These are phyloP conservation scores for Spathaspora gorwiae DNA, from an alignment of 805 yeast genomes.

Conservation along the genomic window DNA sequence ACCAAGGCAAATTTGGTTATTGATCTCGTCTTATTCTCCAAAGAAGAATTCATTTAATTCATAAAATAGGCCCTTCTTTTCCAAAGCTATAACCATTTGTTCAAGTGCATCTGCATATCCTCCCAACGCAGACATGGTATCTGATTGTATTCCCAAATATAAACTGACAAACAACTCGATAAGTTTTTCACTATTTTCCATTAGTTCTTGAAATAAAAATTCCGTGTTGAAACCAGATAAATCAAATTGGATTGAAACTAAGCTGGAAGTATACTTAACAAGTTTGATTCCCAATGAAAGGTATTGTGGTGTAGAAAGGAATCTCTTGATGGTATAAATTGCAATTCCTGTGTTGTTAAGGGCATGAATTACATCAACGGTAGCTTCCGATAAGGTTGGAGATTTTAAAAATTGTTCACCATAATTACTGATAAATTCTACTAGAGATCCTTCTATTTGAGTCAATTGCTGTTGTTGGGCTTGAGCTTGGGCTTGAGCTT, in stretches of 20 bases:
- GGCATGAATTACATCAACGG: constrained; percentile 24
- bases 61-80: constrained; percentile 31
- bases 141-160: constrained; percentile 10
- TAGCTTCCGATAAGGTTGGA: constrained; percentile 13
- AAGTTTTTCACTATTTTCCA: constrained; percentile 19
- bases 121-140: constrained; percentile 5
- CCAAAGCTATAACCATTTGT: constrained; percentile 28
- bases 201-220: constrained; percentile 17
- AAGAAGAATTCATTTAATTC: constrained; percentile 34
- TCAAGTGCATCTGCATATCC: constrained; percentile 26
- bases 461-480: not conserved
- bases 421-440: constrained; percentile 24
- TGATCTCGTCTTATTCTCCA: constrained; percentile 5
- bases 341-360: constrained; percentile 39
- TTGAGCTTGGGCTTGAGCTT: not conserved
- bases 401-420: constrained; percentile 26
- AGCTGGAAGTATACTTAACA: constrained; percentile 20
- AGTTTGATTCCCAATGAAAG: constrained; percentile 32
- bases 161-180: constrained; percentile 15
- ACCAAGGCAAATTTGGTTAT: too few species aligned
- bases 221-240: constrained; percentile 23
- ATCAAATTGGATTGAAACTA: constrained; percentile 23
- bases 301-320: constrained; percentile 30
- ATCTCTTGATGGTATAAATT: constrained; percentile 31
- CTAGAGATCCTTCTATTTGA: constrained; percentile 16